These are phyloP conservation scores for Starmerella stigmatis DNA, from an alignment of 805 yeast genomes.

Conservation along the genomic window DNA sequence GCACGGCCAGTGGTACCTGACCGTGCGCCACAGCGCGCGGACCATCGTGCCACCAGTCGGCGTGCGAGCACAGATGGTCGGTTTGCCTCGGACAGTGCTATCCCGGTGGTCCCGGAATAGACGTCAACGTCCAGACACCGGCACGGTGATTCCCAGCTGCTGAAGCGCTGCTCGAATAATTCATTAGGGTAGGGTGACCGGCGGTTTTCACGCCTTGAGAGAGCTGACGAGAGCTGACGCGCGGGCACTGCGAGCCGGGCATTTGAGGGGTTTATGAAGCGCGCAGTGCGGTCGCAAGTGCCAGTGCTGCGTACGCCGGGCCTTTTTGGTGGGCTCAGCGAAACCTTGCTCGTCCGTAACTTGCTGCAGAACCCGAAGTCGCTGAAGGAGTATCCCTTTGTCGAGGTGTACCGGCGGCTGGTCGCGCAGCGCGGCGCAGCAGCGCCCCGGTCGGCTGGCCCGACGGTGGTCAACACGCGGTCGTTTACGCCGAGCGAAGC, in stretches of 20 bases:
- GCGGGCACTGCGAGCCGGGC: not conserved
- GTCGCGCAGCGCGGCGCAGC: not conserved
- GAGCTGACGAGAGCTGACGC: too few species aligned
- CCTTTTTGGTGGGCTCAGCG: conserved; percentile 1
- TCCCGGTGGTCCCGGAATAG: too few species aligned
- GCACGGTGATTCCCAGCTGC: too few species aligned
- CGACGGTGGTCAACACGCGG: not conserved
- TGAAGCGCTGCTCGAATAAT: too few species aligned
- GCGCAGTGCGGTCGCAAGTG: not conserved
- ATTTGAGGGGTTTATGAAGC: not conserved
- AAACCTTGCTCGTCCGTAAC: not conserved
- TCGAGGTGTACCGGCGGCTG: not conserved
- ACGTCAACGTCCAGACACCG: too few species aligned
- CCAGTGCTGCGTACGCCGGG: not conserved
- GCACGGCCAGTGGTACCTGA: too few species aligned
- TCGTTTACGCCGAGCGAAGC: not conserved
- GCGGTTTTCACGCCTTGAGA: too few species aligned
- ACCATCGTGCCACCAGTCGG: too few species aligned
- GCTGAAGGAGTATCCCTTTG: conserved; percentile 9
- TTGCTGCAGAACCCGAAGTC: conserved; percentile 2
- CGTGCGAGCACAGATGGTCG: too few species aligned
- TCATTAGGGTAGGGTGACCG: too few species aligned
- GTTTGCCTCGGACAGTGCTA: too few species aligned
- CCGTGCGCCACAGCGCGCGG: too few species aligned
- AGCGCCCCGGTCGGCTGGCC: not conserved